Evolutionary conservation across 2,329 filamentous ascomycete genomes (phyloP).

Genomic region (Hypoxylon sp.): DNA sequence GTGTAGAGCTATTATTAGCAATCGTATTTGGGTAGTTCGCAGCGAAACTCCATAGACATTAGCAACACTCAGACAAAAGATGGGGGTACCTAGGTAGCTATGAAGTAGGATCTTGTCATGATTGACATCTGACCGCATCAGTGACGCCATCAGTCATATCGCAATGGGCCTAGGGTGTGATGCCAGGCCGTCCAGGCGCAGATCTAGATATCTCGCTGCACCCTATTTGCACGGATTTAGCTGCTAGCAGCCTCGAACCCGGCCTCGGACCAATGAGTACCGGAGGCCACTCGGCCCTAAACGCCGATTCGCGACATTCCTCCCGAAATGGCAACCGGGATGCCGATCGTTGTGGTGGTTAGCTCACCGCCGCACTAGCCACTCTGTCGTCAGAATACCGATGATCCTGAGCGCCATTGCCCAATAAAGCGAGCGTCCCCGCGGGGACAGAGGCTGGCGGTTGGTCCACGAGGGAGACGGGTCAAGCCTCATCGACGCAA

Average conservation of each 20-base stretch:
- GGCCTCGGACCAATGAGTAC: constrained; percentile 27
- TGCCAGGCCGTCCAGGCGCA: neutral
- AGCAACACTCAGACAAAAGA: neutral
- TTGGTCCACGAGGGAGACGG: neutral
- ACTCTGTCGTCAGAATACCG: constrained; percentile 35
- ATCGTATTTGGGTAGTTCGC: neutral
- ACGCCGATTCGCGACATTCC: constrained; percentile 1
- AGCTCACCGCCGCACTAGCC: constrained; percentile 34
- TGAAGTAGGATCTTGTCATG: constrained; percentile 10
- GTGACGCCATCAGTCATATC: constrained; percentile 12
- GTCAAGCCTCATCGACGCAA: neutral
- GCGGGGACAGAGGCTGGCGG: neutral
- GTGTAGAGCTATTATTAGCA: neutral
- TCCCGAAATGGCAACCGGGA: constrained; percentile 33
- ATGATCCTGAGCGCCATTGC: constrained; percentile 18
- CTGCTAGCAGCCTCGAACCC: neutral
- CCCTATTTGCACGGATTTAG: neutral
- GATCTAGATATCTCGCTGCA: constrained; percentile 4
- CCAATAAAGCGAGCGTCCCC: constrained; percentile 9
- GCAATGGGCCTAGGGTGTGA: neutral
- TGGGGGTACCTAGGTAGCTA: neutral
- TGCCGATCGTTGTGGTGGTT: constrained; percentile 30
- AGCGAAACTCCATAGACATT: neutral
- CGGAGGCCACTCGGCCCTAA: constrained; percentile 27
- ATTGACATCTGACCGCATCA: constrained; percentile 6